phyloP scores from a whole-genome alignment of 768 basidiomycete genomes.

The Termitomyces sp. region DNA sequence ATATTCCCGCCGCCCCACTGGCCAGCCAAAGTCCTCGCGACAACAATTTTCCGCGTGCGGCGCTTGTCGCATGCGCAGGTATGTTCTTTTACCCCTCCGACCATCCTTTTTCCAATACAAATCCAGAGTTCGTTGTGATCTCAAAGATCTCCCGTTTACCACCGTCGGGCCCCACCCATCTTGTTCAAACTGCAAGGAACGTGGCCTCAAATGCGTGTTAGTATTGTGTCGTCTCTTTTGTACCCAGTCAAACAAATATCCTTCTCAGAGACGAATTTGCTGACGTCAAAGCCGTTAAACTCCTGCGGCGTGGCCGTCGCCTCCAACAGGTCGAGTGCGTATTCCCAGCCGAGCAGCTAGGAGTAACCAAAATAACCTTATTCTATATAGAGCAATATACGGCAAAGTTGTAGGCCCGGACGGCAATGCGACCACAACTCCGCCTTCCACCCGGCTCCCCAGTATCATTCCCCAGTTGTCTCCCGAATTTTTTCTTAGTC shows the following conservation, averaged over 20 bases:
- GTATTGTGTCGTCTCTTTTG: slow-evolving; percentile 26
- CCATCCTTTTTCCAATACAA: neutral
- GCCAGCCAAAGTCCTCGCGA: slow-evolving; percentile 70
- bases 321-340: slow-evolving; percentile 83
- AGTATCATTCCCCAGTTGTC: slow-evolving; percentile 68
- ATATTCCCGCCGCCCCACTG: slow-evolving; percentile 45
- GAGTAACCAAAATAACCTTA: slow-evolving; percentile 4
- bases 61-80: slow-evolving; percentile 88
- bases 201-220: slow-evolving; percentile 90
- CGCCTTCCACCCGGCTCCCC: slow-evolving; percentile 35
- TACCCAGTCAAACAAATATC: neutral
- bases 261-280: slow-evolving; percentile 79
- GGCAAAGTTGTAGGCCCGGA: slow-evolving; percentile 57
- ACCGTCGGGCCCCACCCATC: slow-evolving; percentile 42
- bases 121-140: slow-evolving; percentile 83
- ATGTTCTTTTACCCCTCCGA: slow-evolving; percentile 9
- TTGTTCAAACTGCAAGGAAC: slow-evolving; percentile 89
- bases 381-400: slow-evolving; percentile 59
- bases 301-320: slow-evolving; percentile 72
- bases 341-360: neutral
- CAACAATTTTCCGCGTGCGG: slow-evolving; percentile 94
- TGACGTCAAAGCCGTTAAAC: slow-evolving; percentile 85
- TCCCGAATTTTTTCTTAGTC: slow-evolving; percentile 75
- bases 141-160: slow-evolving; percentile 71
- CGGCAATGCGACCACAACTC: slow-evolving; percentile 27